Base-by-base conservation (phyloP, 306 rosid species). In the Acmispon strigosus region DNA sequence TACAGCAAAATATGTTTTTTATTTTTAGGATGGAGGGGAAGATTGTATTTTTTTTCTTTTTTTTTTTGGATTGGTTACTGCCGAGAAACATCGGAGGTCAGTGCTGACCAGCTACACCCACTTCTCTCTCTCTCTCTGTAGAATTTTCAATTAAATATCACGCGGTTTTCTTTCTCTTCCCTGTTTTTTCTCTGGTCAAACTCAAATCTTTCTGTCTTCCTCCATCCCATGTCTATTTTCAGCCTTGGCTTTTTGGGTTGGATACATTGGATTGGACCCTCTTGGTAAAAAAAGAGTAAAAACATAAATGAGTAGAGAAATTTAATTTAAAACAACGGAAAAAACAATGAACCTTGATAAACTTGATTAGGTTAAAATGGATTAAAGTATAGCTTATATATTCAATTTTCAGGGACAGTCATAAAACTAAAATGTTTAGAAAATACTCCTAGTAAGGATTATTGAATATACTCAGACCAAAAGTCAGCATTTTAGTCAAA, bases 51-150 rank as follows among this genome's bases (percentile, higher is more conserved):
- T 22, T 22, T n/a, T 39, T 20, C 18, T 4, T 3, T n/a, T 19
- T 61, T 37, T 42, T 19, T 11, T 34, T 51, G 70, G n/a, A 15
- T 64, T 45, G 88, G 86, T 57, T 66, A 79, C 73, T 84, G 85
- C 91, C 81, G 75, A 58, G 98, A 88, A 93, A 80, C 88, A 85
- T 81, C 93, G 89, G 86, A 83, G 81, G 82, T 81, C 56, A 83
- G 92, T 90, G 89, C 89, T 89, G 88, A 82, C 92, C 90, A 86
- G 86, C 88, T 85, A 63, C 64, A 39, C 66, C 70, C 62, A 50
- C 76, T 64, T 41, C 74, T 56, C 59, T 29, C 5, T 27, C 34
- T 27, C 34, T 27, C 37, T 32, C 8, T 32, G 8, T 32, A 0
- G 66, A 69, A 49, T 70, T 80, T 75, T 69, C 78, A 70, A 63